Evolutionary conservation across 2,329 filamentous ascomycete genomes (phyloP).

Genomic region (Fusarium pininemorale): DNA sequence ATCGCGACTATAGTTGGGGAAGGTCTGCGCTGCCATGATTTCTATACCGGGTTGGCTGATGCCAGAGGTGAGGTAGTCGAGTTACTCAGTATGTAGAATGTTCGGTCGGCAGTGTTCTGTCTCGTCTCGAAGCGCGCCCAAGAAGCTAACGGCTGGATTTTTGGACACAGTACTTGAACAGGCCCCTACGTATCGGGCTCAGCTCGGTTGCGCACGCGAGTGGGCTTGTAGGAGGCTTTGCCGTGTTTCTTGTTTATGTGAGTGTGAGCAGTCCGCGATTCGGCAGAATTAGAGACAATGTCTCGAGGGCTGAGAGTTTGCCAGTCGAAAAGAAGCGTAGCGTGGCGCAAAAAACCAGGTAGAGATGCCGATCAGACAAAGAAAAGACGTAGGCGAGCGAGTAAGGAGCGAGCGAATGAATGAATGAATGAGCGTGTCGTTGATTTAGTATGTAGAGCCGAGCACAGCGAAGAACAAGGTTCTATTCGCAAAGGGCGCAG

Average conservation of each 20-base stretch:
- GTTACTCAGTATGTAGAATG: not conserved
- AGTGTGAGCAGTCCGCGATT: conserved; percentile 24
- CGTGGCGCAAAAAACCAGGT: conserved; percentile 34
- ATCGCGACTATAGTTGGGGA: conserved; percentile 41
- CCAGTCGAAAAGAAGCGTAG: conserved; percentile 27
- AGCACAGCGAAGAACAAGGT: conserved; percentile 11
- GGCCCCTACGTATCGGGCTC: conserved; percentile 9
- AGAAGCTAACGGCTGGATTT: conserved; percentile 6
- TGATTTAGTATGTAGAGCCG: not conserved
- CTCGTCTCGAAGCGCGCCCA: conserved; percentile 10
- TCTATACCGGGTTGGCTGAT: not conserved
- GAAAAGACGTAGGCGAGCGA: conserved; percentile 17
- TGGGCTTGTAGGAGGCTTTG: conserved; percentile 13
- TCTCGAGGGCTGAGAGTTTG: conserved; percentile 17
- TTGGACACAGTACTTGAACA: conserved; percentile 23
- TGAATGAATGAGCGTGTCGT: conserved; percentile 15
- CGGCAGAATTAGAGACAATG: conserved; percentile 26
- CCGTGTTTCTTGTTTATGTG: conserved; percentile 20
- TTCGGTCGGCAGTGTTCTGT: not conserved
- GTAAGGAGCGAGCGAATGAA: conserved; percentile 23
- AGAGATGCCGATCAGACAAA: conserved; percentile 30
- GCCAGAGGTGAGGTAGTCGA: not conserved
- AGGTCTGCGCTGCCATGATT: conserved; percentile 47
- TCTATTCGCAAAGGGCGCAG: conserved; percentile 14
- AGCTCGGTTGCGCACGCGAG: conserved; percentile 27